These are phyloP conservation scores for Lasiodiplodia sp. DNA, from an alignment of 2,329 filamentous ascomycete species.

Conservation along the genomic window DNA sequence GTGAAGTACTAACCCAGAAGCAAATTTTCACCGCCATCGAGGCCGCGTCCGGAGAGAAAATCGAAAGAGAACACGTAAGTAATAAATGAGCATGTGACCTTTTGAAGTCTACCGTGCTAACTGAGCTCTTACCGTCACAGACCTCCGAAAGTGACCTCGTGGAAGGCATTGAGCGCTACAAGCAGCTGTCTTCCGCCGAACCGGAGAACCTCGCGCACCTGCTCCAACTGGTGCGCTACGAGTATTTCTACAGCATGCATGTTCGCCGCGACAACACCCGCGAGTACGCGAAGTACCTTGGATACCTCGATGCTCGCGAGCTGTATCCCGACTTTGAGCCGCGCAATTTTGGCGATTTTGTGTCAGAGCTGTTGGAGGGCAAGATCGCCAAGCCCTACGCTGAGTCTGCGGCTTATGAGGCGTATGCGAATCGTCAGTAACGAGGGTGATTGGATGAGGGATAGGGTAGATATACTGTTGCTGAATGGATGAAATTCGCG, in stretches of 20 bases:
- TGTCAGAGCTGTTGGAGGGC: background rate
- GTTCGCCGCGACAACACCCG: constrained; percentile 62
- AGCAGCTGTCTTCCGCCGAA: background rate
- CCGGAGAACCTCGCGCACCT: no score
- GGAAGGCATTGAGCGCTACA: background rate
- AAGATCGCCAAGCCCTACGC: background rate
- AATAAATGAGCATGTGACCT: no score
- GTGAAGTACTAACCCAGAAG: constrained; percentile 55
- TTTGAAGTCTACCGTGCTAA: no score
- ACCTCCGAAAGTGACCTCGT: background rate
- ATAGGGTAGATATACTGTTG: no score
- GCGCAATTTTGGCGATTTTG: background rate
- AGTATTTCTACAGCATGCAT: constrained; percentile 38
- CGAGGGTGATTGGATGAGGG: no score
- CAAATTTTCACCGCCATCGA: constrained; percentile 58
- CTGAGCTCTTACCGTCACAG: no score
- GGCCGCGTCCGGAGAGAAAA: constrained; percentile 56
- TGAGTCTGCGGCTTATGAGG: no score
- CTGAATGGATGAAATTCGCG: no score
- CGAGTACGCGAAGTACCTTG: constrained; percentile 61
- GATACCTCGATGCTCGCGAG: constrained; percentile 60
- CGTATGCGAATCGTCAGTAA: no score
- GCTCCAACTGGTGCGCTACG: no score
- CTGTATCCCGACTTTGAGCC: constrained; percentile 62
- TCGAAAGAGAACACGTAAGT: no score